phyloP scores from a whole-genome alignment of 345 rosid species.

The Mercurialis annua region DNA sequence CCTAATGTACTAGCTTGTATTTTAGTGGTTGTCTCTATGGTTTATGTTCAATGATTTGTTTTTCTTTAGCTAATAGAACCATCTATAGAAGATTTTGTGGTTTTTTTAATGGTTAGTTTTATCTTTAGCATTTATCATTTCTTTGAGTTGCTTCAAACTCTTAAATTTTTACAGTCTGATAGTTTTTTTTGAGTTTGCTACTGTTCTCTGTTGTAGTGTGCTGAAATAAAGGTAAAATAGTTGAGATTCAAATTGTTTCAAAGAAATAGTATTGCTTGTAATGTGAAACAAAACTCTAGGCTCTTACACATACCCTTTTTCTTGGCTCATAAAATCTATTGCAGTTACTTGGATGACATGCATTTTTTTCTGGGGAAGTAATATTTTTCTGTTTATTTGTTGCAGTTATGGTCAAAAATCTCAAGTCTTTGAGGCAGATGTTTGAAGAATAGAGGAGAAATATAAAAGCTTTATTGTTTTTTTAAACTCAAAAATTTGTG shows the following conservation, averaged over 20 bases:
- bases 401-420: slow-evolving; percentile 15
- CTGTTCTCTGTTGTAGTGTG: slow-evolving; percentile 10
- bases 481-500: slow-evolving; percentile 15
- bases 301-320: slow-evolving; percentile 22
- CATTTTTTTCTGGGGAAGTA: slow-evolving; percentile 28
- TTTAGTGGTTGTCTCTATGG: slow-evolving; percentile 16
- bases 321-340: slow-evolving; percentile 23
- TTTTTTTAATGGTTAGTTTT: slow-evolving; percentile 30
- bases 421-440: slow-evolving; percentile 20
- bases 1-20: slow-evolving; percentile 1
- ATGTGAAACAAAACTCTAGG: slow-evolving; percentile 24
- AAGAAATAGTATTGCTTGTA: slow-evolving; percentile 44
- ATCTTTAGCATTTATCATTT: slow-evolving; percentile 32
- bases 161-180: slow-evolving; percentile 2
- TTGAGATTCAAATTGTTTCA: slow-evolving; percentile 18
- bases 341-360: slow-evolving; percentile 36
- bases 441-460: slow-evolving; percentile 21
- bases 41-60: slow-evolving; percentile 29
- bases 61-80: slow-evolving; percentile 34
- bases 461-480: slow-evolving; percentile 22
- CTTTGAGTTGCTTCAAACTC: slow-evolving; percentile 8
- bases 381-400: not conserved
- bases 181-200: slow-evolving; percentile 1
- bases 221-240: slow-evolving; percentile 33
- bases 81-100: slow-evolving; percentile 24